These are phyloP conservation scores for Echites panduratus DNA, from an alignment of 257 asterid species.

Conservation along the genomic window DNA sequence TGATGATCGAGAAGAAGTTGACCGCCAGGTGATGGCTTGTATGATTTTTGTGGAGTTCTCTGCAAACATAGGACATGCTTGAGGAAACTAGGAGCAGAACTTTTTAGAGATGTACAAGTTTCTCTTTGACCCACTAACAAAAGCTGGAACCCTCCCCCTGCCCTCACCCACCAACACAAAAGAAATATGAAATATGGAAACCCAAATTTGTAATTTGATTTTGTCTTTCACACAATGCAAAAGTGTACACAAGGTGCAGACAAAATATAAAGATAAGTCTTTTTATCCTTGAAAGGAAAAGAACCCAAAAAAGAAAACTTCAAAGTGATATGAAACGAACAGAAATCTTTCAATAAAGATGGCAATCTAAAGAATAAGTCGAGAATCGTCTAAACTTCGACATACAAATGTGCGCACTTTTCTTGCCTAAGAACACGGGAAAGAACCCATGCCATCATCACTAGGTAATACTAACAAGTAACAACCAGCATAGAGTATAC, in stretches of 20 bases:
- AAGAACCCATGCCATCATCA: not conserved
- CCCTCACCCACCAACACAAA: not conserved
- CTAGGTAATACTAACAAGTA: not conserved
- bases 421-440: not conserved
- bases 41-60: conserved; percentile 73
- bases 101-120: not conserved
- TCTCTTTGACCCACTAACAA: not conserved
- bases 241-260: not conserved
- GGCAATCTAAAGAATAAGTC: not conserved
- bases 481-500: not conserved
- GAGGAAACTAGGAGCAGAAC: not conserved
- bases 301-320: no score
- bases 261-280: no score
- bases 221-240: not conserved
- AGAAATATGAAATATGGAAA: not conserved
- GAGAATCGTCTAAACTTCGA: not conserved
- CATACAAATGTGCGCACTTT: not conserved
- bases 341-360: not conserved
- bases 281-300: no score
- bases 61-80: conserved; percentile 30
- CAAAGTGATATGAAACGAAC: not conserved
- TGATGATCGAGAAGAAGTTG: conserved; percentile 52
- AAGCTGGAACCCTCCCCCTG: not conserved
- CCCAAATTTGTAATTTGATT: not conserved
- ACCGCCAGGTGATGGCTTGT: conserved; percentile 57